These are phyloP conservation scores for Aspergillus conjunctus DNA, from an alignment of 495 filamentous ascomycete species.

Conservation along the genomic window DNA sequence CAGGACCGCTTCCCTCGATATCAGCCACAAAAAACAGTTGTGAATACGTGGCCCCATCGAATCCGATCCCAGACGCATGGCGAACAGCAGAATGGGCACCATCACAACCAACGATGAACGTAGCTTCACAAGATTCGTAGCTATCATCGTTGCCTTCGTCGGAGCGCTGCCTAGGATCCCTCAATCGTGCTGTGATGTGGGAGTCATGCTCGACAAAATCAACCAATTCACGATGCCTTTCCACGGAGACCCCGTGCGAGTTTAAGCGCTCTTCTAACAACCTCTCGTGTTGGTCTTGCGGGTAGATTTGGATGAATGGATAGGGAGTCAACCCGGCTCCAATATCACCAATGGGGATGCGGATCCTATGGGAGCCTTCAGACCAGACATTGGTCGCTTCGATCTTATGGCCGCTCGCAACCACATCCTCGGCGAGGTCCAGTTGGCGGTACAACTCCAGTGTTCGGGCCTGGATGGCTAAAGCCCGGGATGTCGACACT, in stretches of 20 bases:
- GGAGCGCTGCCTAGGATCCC: slow-evolving; percentile 3
- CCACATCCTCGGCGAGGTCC: slow-evolving; percentile 37
- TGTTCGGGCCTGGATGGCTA: slow-evolving; percentile 45
- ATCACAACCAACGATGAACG: slow-evolving; percentile 42
- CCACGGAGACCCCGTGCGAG: slow-evolving; percentile 34
- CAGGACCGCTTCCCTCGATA: slow-evolving; percentile 33
- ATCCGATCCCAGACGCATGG: slow-evolving; percentile 29
- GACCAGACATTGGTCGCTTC: slow-evolving; percentile 43
- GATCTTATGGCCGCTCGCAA: slow-evolving; percentile 35
- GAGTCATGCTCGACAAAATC: slow-evolving; percentile 30
- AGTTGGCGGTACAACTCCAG: slow-evolving; percentile 47
- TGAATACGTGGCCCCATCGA: slow-evolving; percentile 35
- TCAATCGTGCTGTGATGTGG: slow-evolving; percentile 32
- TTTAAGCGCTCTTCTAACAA: slow-evolving; percentile 38
- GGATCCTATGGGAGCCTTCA: slow-evolving; percentile 26
- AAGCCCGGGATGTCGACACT: slow-evolving; percentile 38
- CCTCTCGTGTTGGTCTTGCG: slow-evolving; percentile 42
- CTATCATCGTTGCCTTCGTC: slow-evolving; percentile 11
- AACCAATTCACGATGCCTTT: slow-evolving; percentile 32
- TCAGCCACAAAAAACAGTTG: slow-evolving; percentile 42
- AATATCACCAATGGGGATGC: slow-evolving; percentile 29
- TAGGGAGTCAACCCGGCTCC: slow-evolving; percentile 38
- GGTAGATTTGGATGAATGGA: slow-evolving; percentile 33
- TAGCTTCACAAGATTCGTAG: slow-evolving; percentile 28
- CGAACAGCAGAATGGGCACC: slow-evolving; percentile 40